Conservation (phyloP, 176 grass and related monocot species). For the Lolium rigidum region DNA sequence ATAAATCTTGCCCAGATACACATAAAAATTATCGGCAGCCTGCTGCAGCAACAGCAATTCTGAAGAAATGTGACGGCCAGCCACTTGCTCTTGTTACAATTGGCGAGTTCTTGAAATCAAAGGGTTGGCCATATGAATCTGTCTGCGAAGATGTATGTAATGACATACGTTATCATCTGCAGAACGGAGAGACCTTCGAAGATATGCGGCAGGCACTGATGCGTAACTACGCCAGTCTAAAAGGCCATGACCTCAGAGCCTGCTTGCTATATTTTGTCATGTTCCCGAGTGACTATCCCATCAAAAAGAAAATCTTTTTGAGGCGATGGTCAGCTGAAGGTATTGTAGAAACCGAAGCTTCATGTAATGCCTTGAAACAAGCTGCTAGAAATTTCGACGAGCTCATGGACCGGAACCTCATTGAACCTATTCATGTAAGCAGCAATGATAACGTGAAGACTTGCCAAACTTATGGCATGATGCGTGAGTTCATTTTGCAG, state of each 20-base stretch:
- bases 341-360: not conserved
- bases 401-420: slow-evolving; percentile 27
- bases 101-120: slow-evolving; percentile 5
- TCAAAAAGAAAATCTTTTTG: not conserved
- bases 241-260: not conserved
- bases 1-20: not conserved
- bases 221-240: not conserved
- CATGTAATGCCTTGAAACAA: not conserved
- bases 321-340: not conserved
- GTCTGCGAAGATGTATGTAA: not conserved
- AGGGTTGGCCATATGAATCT: not conserved
- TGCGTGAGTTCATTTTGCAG: slow-evolving; percentile 33
- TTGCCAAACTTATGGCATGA: slow-evolving; percentile 34
- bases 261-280: slow-evolving; percentile 17
- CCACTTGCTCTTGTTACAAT: not conserved
- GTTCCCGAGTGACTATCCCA: not conserved
- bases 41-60: not conserved
- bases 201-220: not conserved
- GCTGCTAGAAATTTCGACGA: not conserved
- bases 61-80: not conserved
- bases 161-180: not conserved
- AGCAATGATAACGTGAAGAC: slow-evolving; percentile 11
- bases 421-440: not conserved
- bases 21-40: not conserved
- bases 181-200: not conserved